Base-by-base conservation (phyloP, 768 basidiomycete species). In the Suillus sp. region DNA sequence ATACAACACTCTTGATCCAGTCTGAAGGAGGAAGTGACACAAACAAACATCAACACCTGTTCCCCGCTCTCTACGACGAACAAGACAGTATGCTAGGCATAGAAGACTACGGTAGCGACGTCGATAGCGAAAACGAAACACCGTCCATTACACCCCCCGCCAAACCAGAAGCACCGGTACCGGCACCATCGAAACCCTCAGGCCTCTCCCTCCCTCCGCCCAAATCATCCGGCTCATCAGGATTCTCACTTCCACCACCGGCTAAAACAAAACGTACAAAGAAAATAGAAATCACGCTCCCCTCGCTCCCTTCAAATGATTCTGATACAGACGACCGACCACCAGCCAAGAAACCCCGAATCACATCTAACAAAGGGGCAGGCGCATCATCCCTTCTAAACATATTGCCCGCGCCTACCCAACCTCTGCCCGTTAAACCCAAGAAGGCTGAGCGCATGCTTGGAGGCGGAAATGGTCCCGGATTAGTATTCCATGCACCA, bases 321-420 rank as follows among this genome's bases (percentile, higher is more conserved):
- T 78, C 80, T n/a, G 77, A 76, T 3, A 81, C 80, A n/a, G 78
- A 76, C 1, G 83, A 81, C 40, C 75, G 78, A 67, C 89, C 86
- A 43, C 79, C 83, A 2, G 78, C 86, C 43, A 92, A 91, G 75
- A 88, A 82, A 63, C 77, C 81, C 20, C 81, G 84, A 30, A 66
- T 84, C 43, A 80, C 81, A 38, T 64, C 81, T 25, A 59, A 60
- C 34, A 43, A 64, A 22, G 72, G 65, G 32, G 85, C 85, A 32
- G 90, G 90, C 11, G 71, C 72, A 14, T 93, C 91, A 0, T 83
- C 86, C 2, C 71, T 93, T 55, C 69, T 93, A 37, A 82, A 83
- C 10, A 91, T 92, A 87, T 80, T 93, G 13, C 92, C 92, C 38
- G 83, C 86, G 0, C 92, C 92, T 6, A 91, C 88, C 75, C 83